phyloP scores from a whole-genome alignment of 2,329 filamentous ascomycete genomes.

The Ophiosphaerella narmari region DNA sequence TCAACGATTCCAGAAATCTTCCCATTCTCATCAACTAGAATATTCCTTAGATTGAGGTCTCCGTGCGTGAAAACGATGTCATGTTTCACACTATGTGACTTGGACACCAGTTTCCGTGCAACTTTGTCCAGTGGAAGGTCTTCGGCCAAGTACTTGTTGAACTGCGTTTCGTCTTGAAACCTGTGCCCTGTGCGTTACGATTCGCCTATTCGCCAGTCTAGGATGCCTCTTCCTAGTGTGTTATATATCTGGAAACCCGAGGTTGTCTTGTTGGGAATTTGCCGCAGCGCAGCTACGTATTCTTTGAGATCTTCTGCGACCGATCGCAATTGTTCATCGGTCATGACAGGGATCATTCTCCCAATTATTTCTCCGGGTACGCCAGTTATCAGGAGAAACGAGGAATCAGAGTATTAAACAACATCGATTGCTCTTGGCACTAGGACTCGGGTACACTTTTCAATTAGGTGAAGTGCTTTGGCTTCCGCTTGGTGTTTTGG shows the following conservation, averaged over 20 bases:
- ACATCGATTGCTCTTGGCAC: slow-evolving; percentile 15
- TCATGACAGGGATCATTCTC: slow-evolving; percentile 16
- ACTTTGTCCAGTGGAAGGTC: slow-evolving; percentile 18
- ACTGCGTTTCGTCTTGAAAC: slow-evolving; percentile 13
- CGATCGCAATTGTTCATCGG: slow-evolving; percentile 13
- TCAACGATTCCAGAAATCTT: slow-evolving; percentile 27
- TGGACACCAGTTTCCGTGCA: slow-evolving; percentile 8
- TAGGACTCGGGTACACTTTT: slow-evolving; percentile 14
- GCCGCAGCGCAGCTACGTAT: slow-evolving; percentile 15
- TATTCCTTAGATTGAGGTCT: slow-evolving; percentile 5
- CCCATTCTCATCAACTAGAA: slow-evolving; percentile 12
- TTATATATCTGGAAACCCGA: slow-evolving; percentile 19
- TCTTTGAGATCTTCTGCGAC: slow-evolving; percentile 13
- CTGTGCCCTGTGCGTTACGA: slow-evolving; percentile 12
- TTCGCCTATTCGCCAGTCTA: slow-evolving; percentile 20
- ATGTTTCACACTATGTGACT: slow-evolving; percentile 18
- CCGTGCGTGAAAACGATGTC: slow-evolving; percentile 25
- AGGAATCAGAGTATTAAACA: slow-evolving; percentile 12
- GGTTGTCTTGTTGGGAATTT: slow-evolving; percentile 16
- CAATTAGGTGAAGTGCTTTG: slow-evolving; percentile 11
- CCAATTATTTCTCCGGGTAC: slow-evolving; percentile 12
- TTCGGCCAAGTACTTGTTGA: slow-evolving; percentile 13
- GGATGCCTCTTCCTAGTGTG: slow-evolving; percentile 17
- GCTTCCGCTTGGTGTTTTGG: slow-evolving; percentile 18
- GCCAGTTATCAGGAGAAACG: slow-evolving; percentile 21